phyloP scores from a whole-genome alignment of 495 filamentous ascomycete species.

The Rhypophila decipiens region DNA sequence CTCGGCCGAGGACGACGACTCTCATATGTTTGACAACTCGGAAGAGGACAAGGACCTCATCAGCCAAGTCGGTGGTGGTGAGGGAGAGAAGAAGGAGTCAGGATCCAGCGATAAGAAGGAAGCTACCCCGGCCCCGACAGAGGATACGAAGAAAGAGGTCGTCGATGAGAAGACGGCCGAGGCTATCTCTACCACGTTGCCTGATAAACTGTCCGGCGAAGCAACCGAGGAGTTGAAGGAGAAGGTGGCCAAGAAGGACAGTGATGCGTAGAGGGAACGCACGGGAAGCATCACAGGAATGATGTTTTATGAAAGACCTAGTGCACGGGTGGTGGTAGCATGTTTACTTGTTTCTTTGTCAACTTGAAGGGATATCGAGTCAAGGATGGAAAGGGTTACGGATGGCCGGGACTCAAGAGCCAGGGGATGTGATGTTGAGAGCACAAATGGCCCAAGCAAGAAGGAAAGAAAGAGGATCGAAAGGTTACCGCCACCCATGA shows the following conservation, averaged over 20 bases:
- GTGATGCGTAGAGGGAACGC: neutral
- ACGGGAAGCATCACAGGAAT: too few relatives aligned
- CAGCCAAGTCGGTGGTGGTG: conserved; percentile 38
- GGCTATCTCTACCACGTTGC: neutral
- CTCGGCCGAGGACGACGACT: conserved; percentile 56
- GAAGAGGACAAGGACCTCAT: conserved; percentile 75
- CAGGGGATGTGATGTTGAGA: too few relatives aligned
- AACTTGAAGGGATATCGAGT: too few relatives aligned
- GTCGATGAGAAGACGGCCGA: neutral
- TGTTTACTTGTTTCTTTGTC: too few relatives aligned
- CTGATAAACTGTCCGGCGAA: neutral
- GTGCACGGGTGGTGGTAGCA: too few relatives aligned
- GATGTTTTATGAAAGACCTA: too few relatives aligned
- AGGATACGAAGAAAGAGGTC: neutral
- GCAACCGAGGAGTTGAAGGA: neutral
- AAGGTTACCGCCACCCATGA: too few relatives aligned
- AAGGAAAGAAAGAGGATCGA: too few relatives aligned
- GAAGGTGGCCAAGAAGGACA: neutral
- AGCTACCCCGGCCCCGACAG: neutral
- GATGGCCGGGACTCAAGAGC: too few relatives aligned
- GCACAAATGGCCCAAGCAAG: too few relatives aligned
- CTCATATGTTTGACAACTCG: conserved; percentile 84
- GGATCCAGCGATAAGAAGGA: neutral
- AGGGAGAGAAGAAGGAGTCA: conserved; percentile 29
- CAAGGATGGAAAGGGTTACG: too few relatives aligned